Evolutionary conservation across 805 yeast species (phyloP), one percentile per base, ranked within the genome.

Genomic region (Lipomyces orientalis): DNA sequence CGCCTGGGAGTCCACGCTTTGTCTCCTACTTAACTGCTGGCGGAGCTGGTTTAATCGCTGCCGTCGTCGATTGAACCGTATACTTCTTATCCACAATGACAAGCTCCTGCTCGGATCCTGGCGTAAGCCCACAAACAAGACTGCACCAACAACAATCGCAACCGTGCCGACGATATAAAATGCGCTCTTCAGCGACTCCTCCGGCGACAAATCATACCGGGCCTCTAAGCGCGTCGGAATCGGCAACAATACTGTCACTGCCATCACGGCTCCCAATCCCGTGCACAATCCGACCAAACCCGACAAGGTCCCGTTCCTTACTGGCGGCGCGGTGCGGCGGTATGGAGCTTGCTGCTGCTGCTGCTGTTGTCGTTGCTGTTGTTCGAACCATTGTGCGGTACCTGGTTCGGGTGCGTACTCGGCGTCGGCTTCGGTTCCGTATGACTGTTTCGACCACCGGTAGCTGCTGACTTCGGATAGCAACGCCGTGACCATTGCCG

Each of bases 181-280:
- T 0, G 91, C 77, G 16, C 75, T 71, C 68, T 81, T 80, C 64
- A 88, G 75, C 0, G 87, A 84, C 5, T 73, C 76, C 7, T 84
- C 83, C 19, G 86, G 83, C 14, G 73, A 65, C 43, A 77, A 73
- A 8, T 39, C 62, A 60, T 77, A 79, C 10, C 73, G 69, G 22
- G 77, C 73, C 12, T 83, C 84, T 65, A 86, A 79, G 66, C 76
- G 79, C 0, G 85, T 82, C 0, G 92, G 91, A 25, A 89, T 76
- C 14, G 91, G 84, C 25, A 89, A 76, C 54, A 86, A 82, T 54
- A 82, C 76, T 0, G 84, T 74, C 0, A 88, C 91, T 0, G 91
- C 82, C 67, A 87, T 84, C 0, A 89, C 82, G 1, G 92, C 93
- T 60, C 93, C 93, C 19, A 86, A 74, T 0, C 92, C 92, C 19